Conservation (phyloP, 805 yeast species). For the Metschnikowia lachancei region DNA sequence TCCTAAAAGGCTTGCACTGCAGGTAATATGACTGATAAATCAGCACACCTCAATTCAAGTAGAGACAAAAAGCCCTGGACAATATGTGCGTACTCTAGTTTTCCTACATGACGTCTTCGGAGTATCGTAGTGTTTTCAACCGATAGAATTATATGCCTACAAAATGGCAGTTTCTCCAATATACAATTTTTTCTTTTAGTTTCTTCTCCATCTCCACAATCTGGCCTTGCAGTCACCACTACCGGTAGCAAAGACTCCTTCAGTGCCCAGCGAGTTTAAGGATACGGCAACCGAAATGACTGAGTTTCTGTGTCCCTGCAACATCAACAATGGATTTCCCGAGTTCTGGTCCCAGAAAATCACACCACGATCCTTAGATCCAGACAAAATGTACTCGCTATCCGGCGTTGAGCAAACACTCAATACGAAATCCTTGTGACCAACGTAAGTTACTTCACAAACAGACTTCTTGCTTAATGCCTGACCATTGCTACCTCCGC, state of each 20-base stretch:
- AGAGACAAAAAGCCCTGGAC: no score
- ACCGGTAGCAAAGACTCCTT: constrained; percentile 93
- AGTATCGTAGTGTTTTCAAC: neutral
- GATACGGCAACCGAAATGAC: constrained; percentile 93
- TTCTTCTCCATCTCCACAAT: constrained; percentile 84
- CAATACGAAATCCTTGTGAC: constrained; percentile 94
- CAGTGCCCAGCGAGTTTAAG: constrained; percentile 67
- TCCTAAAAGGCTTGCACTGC: no score
- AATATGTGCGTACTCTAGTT: no score
- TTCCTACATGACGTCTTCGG: neutral
- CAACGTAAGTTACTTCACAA: constrained; percentile 90
- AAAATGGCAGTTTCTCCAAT: neutral
- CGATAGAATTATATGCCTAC: neutral
- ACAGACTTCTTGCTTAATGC: constrained; percentile 40
- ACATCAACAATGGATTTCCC: constrained; percentile 90
- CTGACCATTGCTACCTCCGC: constrained; percentile 20
- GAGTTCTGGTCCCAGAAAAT: constrained; percentile 92
- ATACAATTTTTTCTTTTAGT: constrained; percentile 18
- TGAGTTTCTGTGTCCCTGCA: constrained; percentile 95
- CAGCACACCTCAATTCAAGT: no score
- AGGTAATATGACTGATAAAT: no score
- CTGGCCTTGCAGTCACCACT: constrained; percentile 97
- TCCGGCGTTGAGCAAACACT: constrained; percentile 93
- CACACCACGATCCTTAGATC: constrained; percentile 96
- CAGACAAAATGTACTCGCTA: constrained; percentile 85